Evolutionary conservation across 306 rosid species (phyloP).

Genomic region (Arachis hypogaea): DNA sequence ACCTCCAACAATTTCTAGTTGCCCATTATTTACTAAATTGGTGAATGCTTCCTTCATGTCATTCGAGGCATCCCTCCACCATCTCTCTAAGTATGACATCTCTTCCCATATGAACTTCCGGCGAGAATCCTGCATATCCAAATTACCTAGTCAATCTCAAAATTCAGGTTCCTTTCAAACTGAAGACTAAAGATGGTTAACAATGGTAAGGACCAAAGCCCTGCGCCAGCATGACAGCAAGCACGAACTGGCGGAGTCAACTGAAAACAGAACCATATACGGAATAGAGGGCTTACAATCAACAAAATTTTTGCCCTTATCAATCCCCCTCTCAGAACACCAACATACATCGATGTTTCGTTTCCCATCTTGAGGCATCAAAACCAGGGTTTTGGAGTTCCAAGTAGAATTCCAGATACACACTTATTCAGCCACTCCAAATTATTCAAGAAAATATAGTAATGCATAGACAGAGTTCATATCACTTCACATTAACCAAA

Average conservation of each 20-base stretch:
- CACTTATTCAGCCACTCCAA: conserved; percentile 6
- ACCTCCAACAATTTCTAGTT: conserved; percentile 98
- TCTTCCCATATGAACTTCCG: conserved; percentile 99
- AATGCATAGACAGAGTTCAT: neutral
- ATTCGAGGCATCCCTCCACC: conserved; percentile 95
- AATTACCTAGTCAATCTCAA: conserved; percentile 28
- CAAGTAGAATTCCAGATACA: neutral
- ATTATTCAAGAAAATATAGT: conserved; percentile 8
- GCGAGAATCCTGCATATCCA: conserved; percentile 67
- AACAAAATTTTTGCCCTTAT: conserved; percentile 11
- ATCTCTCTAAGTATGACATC: conserved; percentile 96
- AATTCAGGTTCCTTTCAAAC: conserved; percentile 16
- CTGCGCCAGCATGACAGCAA: no score
- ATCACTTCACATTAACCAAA: conserved; percentile 13
- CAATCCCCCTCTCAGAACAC: conserved; percentile 12
- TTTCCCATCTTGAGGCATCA: neutral
- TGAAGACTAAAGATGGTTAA: neutral
- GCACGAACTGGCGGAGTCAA: no score
- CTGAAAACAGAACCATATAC: neutral
- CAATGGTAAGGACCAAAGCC: neutral
- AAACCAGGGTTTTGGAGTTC: neutral
- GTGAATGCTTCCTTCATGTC: conserved; percentile 64
- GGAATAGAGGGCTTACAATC: conserved; percentile 9
- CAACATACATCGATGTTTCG: neutral
- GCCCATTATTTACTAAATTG: conserved; percentile 79